Evolutionary conservation across 2,329 filamentous ascomycete species (phyloP).

Genomic region (Alternaria consortialis): DNA sequence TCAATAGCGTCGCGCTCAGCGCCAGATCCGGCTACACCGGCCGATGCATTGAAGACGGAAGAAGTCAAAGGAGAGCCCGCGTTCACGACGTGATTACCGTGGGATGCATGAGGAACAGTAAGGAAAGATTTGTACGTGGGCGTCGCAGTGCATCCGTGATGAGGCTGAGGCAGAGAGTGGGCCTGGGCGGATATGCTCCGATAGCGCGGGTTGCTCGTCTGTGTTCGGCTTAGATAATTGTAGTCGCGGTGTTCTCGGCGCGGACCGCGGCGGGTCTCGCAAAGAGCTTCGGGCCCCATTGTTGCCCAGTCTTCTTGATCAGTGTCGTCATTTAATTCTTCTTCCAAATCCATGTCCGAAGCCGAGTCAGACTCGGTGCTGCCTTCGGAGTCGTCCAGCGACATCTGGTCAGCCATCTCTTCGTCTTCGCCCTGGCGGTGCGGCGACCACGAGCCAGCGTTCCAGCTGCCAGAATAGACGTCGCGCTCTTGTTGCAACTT

Average conservation of each 20-base stretch:
- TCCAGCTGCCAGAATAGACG: slow-evolving; percentile 66
- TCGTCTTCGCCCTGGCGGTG: slow-evolving; percentile 49
- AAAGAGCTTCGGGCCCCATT: slow-evolving; percentile 84
- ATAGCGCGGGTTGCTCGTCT: slow-evolving; percentile 40
- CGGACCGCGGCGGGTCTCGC: slow-evolving; percentile 61
- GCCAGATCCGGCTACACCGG: slow-evolving; percentile 39
- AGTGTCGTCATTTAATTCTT: slow-evolving; percentile 81
- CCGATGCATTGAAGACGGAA: slow-evolving; percentile 37
- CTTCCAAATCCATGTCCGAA: slow-evolving; percentile 73
- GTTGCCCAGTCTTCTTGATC: slow-evolving; percentile 97
- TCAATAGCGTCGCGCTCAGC: slow-evolving; percentile 83
- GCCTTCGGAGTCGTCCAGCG: slow-evolving; percentile 74
- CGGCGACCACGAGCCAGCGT: slow-evolving; percentile 79
- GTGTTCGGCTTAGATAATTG: slow-evolving; percentile 50
- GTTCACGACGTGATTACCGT: slow-evolving; percentile 39
- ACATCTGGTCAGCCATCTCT: slow-evolving; percentile 88
- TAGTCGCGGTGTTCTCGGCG: slow-evolving; percentile 49
- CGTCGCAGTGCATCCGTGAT: slow-evolving; percentile 23
- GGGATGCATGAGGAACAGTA: slow-evolving; percentile 45
- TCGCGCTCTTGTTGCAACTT: slow-evolving; percentile 45
- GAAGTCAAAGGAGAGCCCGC: slow-evolving; percentile 28
- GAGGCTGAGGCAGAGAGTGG: slow-evolving; percentile 37
- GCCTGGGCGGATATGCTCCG: slow-evolving; percentile 40
- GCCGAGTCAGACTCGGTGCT: slow-evolving; percentile 75
- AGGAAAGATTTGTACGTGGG: slow-evolving; percentile 38